A percentile compares a stretch with the other conserved stretches of the same genome.
Conservation (phyloP, 2,329 filamentous ascomycete species). For the Fusarium duplospermum region DNA sequence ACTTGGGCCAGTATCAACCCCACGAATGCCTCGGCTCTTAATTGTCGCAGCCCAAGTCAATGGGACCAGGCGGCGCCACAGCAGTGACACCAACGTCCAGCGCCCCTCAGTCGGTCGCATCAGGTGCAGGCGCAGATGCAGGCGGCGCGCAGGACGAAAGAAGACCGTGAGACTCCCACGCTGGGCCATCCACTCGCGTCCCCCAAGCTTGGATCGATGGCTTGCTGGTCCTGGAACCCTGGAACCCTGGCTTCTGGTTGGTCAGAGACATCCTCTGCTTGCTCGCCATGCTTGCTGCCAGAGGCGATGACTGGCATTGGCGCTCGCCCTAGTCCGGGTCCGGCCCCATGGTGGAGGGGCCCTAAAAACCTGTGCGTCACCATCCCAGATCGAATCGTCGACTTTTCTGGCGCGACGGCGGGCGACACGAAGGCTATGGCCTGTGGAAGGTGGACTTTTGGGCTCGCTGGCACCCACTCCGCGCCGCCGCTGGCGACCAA, state of each 20-base stretch:
- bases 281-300: conserved; percentile 38
- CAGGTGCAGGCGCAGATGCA: conserved; percentile 37
- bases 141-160: conserved; percentile 5
- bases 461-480: conserved; percentile 29
- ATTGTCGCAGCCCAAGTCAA: conserved; percentile 13
- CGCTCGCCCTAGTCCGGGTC: conserved; percentile 43
- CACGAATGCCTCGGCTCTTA: conserved; percentile 20
- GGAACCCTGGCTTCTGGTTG: conserved; percentile 12
- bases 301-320: conserved; percentile 47
- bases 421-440: conserved; percentile 10
- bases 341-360: conserved; percentile 40
- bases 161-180: conserved; percentile 2
- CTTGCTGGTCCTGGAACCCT: conserved; percentile 16
- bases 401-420: conserved; percentile 22
- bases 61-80: conserved; percentile 18
- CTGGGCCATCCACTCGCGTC: conserved; percentile 3
- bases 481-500: conserved; percentile 39
- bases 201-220: conserved; percentile 26
- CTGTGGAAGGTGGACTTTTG: conserved; percentile 14
- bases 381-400: conserved; percentile 45
- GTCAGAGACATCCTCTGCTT: conserved; percentile 10
- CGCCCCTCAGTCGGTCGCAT: conserved; percentile 15
- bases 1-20: conserved; percentile 7
- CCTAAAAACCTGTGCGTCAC: conserved; percentile 47
- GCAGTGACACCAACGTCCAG: conserved; percentile 18